phyloP scores from a whole-genome alignment of 1,284 basidiomycete genomes.

The Boletus sp. region DNA sequence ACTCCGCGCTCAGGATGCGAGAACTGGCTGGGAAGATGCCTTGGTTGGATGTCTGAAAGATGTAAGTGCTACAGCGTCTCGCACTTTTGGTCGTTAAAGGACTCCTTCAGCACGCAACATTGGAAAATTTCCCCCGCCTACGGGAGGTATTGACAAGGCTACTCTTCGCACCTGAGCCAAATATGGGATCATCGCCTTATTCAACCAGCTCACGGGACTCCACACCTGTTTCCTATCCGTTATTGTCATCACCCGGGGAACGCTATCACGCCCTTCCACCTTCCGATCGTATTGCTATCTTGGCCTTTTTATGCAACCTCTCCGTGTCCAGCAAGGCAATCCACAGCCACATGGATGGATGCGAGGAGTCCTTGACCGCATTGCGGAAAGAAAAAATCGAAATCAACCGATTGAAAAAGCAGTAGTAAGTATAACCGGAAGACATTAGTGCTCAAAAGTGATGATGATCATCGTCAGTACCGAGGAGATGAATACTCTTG shows the following conservation, averaged over 20 bases:
- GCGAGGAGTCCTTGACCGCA: constrained; percentile 86
- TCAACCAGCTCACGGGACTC: constrained; percentile 45
- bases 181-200: constrained; percentile 38
- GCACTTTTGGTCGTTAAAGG: constrained; percentile 17
- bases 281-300: constrained; percentile 78
- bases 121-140: constrained; percentile 69
- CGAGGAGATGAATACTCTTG: constrained; percentile 70
- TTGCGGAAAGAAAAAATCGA: constrained; percentile 95
- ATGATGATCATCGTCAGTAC: constrained; percentile 40
- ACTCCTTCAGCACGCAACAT: constrained; percentile 63
- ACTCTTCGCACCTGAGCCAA: constrained; percentile 59
- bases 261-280: constrained; percentile 74
- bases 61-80: constrained; percentile 44
- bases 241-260: constrained; percentile 54
- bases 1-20: constrained; percentile 58
- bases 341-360: constrained; percentile 85
- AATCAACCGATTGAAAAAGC: constrained; percentile 83
- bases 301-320: constrained; percentile 86
- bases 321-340: constrained; percentile 87
- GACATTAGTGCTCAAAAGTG: constrained; percentile 3
- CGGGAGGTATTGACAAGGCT: constrained; percentile 73
- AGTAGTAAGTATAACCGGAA: constrained; percentile 57
- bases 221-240: constrained; percentile 35
- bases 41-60: constrained; percentile 87
- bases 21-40: constrained; percentile 81